Base-by-base conservation (phyloP, 306 rosid species). In the Vicia faba region DNA sequence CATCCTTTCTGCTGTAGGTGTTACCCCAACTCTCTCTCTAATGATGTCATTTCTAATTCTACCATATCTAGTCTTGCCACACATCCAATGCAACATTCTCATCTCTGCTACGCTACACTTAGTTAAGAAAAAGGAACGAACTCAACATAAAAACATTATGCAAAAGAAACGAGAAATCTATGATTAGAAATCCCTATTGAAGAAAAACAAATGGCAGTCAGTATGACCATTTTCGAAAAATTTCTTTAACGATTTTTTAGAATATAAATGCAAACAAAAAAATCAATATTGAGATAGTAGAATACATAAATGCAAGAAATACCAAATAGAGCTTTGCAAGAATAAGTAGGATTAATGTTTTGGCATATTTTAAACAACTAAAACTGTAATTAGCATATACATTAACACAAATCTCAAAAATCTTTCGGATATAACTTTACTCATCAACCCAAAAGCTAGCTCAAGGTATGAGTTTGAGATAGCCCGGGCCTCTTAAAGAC, bases 181-280 rank as follows among this genome's bases (percentile, higher is more conserved):
- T 70, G 18, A 57, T 23, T 61, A 44, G 53, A 33, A 15, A 60
- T 50, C 39, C 68, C 64, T 48, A 57, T 61, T n/a, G 41, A 63
- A 69, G 68, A 64, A 44, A 28, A 44, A 74, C 38, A 55, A 67
- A n/a, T 44, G 46, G 55, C 61, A 59, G 12, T 33, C 61, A 43
- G 12, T 44, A 45, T 48, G 45, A 15, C 57, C 29, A 13, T 62
- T 28, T 12, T 15, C 72, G 13, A 11, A 11, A 63, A 23, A 31
- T 18, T 16, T 36, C 46, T 15, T 11, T 29, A 11, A 64, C 18
- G 39, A 57, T 7, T 46, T 44, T 60, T 39, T 4, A 49, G 53
- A 69, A 63, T 29, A 39, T 12, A 36, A 16, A 53, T 41, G 57
- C 2, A 11, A 41, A 56, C 44, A 31, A 41, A 55, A 5, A 25